These are phyloP conservation scores for Diaporthe caulivora DNA, from an alignment of 2,329 filamentous ascomycete species.

Conservation along the genomic window DNA sequence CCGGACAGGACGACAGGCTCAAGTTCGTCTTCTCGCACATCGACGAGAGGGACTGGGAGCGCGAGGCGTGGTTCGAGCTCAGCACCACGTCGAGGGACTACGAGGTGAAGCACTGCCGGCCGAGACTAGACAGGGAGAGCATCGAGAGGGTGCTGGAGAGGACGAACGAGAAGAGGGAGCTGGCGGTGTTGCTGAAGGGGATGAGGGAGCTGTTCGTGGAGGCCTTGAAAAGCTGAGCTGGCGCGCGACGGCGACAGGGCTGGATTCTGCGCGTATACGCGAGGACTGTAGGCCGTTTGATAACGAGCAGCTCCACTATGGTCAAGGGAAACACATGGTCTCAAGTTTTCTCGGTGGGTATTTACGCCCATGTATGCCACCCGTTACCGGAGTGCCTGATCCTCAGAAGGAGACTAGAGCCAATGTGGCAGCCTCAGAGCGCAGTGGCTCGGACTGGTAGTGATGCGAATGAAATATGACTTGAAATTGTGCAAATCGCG, in stretches of 20 bases:
- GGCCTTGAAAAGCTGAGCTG: conserved; percentile 65
- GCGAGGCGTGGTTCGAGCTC: conserved; percentile 94
- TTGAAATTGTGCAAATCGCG: background rate
- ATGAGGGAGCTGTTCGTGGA: conserved; percentile 85
- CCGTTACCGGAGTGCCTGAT: background rate
- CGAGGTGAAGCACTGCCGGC: conserved; percentile 82
- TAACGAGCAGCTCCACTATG: background rate
- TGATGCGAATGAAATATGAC: conserved; percentile 9
- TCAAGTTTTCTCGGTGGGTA: background rate
- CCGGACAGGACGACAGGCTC: conserved; percentile 84
- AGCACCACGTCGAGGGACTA: conserved; percentile 86
- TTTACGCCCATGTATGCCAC: background rate
- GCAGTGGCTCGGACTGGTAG: background rate
- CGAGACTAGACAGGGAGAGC: conserved; percentile 83
- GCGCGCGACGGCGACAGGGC: background rate
- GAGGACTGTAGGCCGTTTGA: background rate
- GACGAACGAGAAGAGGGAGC: conserved; percentile 84
- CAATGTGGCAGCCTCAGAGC: background rate
- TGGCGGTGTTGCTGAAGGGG: conserved; percentile 80
- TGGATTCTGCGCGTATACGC: background rate
- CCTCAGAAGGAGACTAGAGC: background rate
- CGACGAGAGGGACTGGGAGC: conserved; percentile 87
- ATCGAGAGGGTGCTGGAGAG: conserved; percentile 82
- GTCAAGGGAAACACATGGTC: background rate
- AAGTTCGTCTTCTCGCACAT: conserved; percentile 93